These are phyloP conservation scores for Aspergillus saccharolyticus DNA, from an alignment of 495 filamentous ascomycete species.

Conservation along the genomic window DNA sequence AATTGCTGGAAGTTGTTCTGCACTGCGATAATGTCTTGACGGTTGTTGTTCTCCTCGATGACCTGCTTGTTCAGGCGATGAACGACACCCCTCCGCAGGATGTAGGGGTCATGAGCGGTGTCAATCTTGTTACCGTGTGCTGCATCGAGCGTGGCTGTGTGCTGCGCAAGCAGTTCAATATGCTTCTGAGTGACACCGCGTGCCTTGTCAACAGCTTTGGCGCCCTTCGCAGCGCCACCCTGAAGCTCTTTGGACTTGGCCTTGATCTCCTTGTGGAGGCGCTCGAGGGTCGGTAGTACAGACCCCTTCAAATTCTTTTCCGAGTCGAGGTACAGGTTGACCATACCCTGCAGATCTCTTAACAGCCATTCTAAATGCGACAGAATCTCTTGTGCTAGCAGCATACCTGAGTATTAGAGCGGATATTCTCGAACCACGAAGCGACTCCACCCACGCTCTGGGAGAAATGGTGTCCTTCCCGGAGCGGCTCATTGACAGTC, in stretches of 20 bases:
- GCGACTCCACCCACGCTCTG: constrained; percentile 78
- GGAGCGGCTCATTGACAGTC: constrained; percentile 81
- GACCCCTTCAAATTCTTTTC: constrained; percentile 79
- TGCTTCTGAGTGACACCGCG: constrained; percentile 85
- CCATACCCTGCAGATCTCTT: constrained; percentile 54
- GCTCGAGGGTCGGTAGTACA: constrained; percentile 81
- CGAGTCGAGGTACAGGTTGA: constrained; percentile 80
- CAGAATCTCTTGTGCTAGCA: background rate
- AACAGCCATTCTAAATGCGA: background rate
- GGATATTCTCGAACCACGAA: constrained; percentile 87
- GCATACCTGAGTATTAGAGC: constrained; percentile 77
- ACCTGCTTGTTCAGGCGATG: constrained; percentile 87
- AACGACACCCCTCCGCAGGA: constrained; percentile 73
- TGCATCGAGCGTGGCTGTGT: constrained; percentile 70
- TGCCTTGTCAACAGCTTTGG: constrained; percentile 88
- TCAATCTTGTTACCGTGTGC: constrained; percentile 58
- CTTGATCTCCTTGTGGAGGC: constrained; percentile 93
- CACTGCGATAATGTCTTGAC: constrained; percentile 79
- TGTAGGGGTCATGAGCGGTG: constrained; percentile 76
- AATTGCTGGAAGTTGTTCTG: constrained; percentile 87
- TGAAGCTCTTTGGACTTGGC: constrained; percentile 84
- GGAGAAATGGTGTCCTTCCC: constrained; percentile 86
- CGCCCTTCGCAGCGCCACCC: constrained; percentile 75
- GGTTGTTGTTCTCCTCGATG: constrained; percentile 89
- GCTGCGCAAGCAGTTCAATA: constrained; percentile 85